Base-by-base conservation (phyloP, 768 basidiomycete genomes). In the Boletus speciosus region DNA sequence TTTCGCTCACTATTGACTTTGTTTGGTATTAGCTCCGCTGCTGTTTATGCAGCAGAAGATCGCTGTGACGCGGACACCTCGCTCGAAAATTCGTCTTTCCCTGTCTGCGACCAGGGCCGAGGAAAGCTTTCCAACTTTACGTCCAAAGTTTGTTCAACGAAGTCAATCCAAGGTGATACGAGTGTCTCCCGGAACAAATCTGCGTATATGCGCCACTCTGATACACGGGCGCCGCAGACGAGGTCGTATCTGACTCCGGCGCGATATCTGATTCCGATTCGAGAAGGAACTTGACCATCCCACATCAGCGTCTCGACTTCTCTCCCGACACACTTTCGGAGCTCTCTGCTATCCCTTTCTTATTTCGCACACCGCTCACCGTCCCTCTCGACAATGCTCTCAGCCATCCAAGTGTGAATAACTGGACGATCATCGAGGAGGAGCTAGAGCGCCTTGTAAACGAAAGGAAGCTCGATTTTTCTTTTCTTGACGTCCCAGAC, bases 341-440 rank as follows among this genome's bases (percentile, higher is more conserved):
- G 25, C 65, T 69, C 43, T 71, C 69, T 4, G 69, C 69, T 19
- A 63, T 69, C 5, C 69, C 67, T 1, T 71, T 67, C 41, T 40
- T 71, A 11, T 69, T 65, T 49, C 51, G 63, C 39, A 61, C 67
- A 16, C 69, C 67, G 2, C 9, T 50, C 32, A 6, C 39, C 10
- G 46, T 66, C 3, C 23, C 6, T 25, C 31, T 45, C 5, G 41
- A 47, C 34, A 23, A 50, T 29, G 1, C 46, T 2, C 5, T 34
- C 41, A 5, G 16, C 11, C 35, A 35, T 31, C 57, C 11, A 36
- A 37, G 2, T 5, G 15, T 34, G 47, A 16, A 50, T n/a, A 11
- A 51, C 52, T 64, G 64, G 66, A 19, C 41, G 55, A 27, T 19
- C 37, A 23, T 64, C 53, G 66, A 68, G 43, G 58, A 61, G 6